Base-by-base conservation (phyloP, 345 rosid genomes). In the Viola odorata region DNA sequence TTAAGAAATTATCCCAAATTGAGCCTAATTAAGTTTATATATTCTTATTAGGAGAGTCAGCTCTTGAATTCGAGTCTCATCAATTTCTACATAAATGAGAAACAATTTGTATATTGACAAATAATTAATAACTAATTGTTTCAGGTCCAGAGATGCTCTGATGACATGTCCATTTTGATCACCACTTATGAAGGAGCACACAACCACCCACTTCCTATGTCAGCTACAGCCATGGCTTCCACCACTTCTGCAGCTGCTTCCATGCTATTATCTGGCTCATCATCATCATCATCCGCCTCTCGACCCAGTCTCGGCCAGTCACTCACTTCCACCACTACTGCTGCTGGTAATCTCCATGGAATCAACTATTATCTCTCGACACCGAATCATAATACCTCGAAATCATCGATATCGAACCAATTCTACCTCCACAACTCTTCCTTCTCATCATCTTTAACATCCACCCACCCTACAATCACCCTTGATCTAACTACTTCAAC, bases 161-260 rank as follows among this genome's bases (percentile, higher is more conserved):
- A 92, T 5, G 98, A 92, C 71, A 80, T 84, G 96, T 81, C 96
- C 32, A 78, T 92, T 53, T 78, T 92, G 60, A 81, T 81, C 69
- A 85, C 96, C 56, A 89, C 98, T 50, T 92, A 92, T 48, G 98
- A 92, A 81, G 98, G 98, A 71, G 80, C 80, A 45, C 98, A 92
- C 76, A 92, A 84, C 80, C 98, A 92, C 63, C 86, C 89, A 40
- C 98, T 92, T 73, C 82, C 96, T 3, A 57, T 82, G 52, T 76
- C 98, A 10, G 98, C 98, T 45, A 89, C 96, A 0, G 87, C 96
- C n/a, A 89, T 92, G 96, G 96, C 96, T 62, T 89, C 96, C 55
- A 82, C 98, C 55, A 92, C 96, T 53, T 84, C 94, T 0, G 95
- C 96, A 0, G 98, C 98, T 0, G 98, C 94, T 50, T 82, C 86